Base-by-base conservation (phyloP, 2,329 filamentous ascomycete species). In the Waltergamsia citrina region DNA sequence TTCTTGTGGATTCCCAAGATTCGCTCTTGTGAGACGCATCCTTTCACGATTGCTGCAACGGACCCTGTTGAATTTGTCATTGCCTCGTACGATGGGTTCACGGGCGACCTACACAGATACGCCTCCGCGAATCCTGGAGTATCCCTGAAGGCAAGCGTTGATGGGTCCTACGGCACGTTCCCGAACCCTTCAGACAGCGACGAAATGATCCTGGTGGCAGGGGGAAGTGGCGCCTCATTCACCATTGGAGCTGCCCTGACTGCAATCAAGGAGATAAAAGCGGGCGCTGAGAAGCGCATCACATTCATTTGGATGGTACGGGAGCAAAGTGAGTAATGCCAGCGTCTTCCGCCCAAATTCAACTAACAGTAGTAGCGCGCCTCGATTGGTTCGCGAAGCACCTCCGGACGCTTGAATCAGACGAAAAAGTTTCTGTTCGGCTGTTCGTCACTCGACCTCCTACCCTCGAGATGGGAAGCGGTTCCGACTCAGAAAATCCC, bases 1-100 rank as follows among this genome's bases (percentile, higher is more conserved):
- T 80, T 78, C 45, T 51, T 81, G 20, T 81, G 74, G 73, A 65
- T 81, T 6, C 78, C 77, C 0, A 56, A 56, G 5, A 63, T 81
- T 31, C 67, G 75, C 8, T 43, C 57, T 2, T 55, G 69, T 14
- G 71, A 81, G 51, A 74, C 69, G 3, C 78, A 82, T 40, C 76
- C 76, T 1, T 81, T 81, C 43, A 80, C 75, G 3, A 71, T 80
- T 32, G 68, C 69, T 16, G 53, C 62, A 16, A 62, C 59, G 12
- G 51, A 65, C 21, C 67, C 71, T 1, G 46, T 74, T 20, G 72
- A 79, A 53, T 72, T 80, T 32, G 63, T 79, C 16, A 63, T 79
- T 34, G 63, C 67, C 32, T 65, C 73, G 0, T 63, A 73, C 40
- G 64, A 73, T 43, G 74, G 74, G 6, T 79, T 79, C 47, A 79